Conservation (phyloP, 257 asterid genomes). For the Przewalskia tangutica region DNA sequence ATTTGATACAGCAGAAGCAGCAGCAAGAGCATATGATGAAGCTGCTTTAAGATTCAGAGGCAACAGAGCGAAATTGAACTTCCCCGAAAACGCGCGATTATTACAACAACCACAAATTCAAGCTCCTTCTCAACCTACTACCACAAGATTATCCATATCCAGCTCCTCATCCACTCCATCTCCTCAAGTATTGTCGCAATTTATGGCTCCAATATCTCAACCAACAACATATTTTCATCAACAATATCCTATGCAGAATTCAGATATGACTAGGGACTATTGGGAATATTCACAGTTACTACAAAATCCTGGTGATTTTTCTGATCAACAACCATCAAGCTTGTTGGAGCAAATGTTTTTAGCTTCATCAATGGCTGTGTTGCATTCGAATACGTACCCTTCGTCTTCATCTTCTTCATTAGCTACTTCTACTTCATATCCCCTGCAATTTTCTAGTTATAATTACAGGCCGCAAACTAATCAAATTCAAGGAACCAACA, state of each 20-base stretch:
- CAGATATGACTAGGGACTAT: conserved; percentile 39
- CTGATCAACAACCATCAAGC: conserved; percentile 14
- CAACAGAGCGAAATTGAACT: conserved; percentile 24
- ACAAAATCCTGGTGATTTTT: conserved; percentile 30
- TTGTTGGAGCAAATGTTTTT: conserved; percentile 46
- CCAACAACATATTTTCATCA: conserved; percentile 5
- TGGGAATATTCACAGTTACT: conserved; percentile 66
- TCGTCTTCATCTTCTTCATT: conserved; percentile 23
- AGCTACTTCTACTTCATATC: conserved; percentile 26
- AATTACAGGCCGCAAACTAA: conserved; percentile 19
- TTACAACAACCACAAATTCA: conserved; percentile 24
- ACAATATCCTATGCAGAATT: neutral
- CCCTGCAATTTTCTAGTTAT: conserved; percentile 28
- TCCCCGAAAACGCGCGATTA: conserved; percentile 21
- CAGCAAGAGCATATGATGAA: conserved; percentile 30
- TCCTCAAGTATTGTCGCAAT: neutral
- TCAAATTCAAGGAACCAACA: conserved; percentile 20
- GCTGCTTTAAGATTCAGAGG: conserved; percentile 35
- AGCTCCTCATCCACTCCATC: conserved; percentile 6
- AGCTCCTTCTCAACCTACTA: conserved; percentile 8
- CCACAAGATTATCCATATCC: neutral
- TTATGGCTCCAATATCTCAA: neutral
- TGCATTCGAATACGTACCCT: conserved; percentile 31
- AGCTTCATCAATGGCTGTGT: conserved; percentile 37
- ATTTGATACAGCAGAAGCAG: conserved; percentile 31